Conservation (phyloP, 31 red algal species). For the Asparagopsis taxiformis region DNA sequence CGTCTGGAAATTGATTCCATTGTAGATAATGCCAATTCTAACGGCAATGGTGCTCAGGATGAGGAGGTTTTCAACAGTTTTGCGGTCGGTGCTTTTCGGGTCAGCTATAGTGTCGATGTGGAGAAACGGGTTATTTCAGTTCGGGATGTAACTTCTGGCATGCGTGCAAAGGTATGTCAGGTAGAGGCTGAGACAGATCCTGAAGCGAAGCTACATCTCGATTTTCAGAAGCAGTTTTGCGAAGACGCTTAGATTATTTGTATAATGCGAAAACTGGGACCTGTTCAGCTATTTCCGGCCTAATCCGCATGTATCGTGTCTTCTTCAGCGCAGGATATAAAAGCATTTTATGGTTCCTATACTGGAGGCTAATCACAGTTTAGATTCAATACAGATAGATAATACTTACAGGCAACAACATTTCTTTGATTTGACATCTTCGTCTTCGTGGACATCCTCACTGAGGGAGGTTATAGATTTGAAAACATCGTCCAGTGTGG, state of each 20-base stretch:
- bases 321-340: too few species aligned
- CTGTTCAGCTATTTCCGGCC: too few species aligned
- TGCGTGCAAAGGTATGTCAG: constrained; percentile 52
- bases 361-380: too few species aligned
- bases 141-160: constrained; percentile 47
- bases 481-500: constrained; percentile 69
- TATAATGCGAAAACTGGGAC: too few species aligned
- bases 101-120: constrained; percentile 17
- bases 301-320: too few species aligned
- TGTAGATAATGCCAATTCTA: background rate
- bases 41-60: background rate
- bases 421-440: background rate
- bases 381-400: too few species aligned
- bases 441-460: constrained; percentile 60
- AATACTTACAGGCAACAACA: background rate
- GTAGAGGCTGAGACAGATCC: constrained; percentile 45
- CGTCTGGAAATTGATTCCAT: constrained; percentile 6
- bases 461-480: constrained; percentile 73
- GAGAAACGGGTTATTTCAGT: constrained; percentile 2
- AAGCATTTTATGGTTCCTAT: too few species aligned
- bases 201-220: constrained; percentile 45
- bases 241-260: too few species aligned
- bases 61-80: background rate
- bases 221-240: constrained; percentile 37
- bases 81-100: constrained; percentile 64